phyloP scores from a whole-genome alignment of 352 stramenopile genomes.

The Pythium guiyangense region DNA sequence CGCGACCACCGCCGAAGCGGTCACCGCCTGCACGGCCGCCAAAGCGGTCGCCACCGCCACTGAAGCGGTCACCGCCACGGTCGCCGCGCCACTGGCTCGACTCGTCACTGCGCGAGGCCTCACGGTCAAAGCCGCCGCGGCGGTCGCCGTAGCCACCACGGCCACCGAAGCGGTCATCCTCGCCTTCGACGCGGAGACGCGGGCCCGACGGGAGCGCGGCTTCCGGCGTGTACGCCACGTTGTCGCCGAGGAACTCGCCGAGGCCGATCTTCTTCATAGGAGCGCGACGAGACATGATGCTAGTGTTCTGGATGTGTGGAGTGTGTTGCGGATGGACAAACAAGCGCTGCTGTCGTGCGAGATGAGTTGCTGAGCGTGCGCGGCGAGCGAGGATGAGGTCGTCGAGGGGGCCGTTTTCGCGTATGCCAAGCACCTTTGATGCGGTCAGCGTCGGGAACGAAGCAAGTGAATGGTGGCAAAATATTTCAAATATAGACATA shows the following conservation, averaged over 20 bases:
- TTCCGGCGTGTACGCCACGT: conserved; percentile 59
- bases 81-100: conserved; percentile 54
- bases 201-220: conserved; percentile 55
- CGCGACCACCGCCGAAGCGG: conserved; percentile 14
- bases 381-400: no score
- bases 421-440: no score
- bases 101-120: conserved; percentile 36
- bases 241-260: conserved; percentile 69
- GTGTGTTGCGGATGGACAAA: no score
- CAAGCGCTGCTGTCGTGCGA: no score
- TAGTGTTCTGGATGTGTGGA: no score
- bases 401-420: no score
- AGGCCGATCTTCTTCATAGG: conserved; percentile 64
- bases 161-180: conserved; percentile 48
- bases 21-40: conserved; percentile 21
- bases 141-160: conserved; percentile 28
- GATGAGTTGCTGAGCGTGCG: no score
- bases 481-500: no score
- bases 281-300: conserved; percentile 35
- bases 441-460: no score
- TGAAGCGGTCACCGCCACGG: conserved; percentile 22
- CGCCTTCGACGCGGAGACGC: conserved; percentile 35
- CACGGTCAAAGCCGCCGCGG: conserved; percentile 33
- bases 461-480: no score
- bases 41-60: conserved; percentile 14